phyloP scores from a whole-genome alignment of 192 early-diverging fungal genomes.

The Pecoramyces ruminantium region DNA sequence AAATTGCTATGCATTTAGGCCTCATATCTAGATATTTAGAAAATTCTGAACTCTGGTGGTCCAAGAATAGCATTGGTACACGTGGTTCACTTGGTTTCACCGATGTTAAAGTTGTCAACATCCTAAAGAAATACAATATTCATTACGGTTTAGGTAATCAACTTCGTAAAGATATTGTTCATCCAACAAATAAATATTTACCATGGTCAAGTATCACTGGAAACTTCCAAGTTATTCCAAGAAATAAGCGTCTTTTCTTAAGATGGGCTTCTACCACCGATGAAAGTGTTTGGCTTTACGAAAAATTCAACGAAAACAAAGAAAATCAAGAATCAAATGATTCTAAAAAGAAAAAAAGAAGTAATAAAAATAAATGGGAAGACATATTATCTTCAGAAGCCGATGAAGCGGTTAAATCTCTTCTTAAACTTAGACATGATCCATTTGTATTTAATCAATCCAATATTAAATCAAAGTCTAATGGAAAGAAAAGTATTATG shows the following conservation, averaged over 20 bases:
- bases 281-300: not conserved
- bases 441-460: not conserved
- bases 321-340: too few species aligned
- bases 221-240: not conserved
- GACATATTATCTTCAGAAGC: not conserved
- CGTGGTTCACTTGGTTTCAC: not conserved
- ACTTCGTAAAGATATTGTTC: not conserved
- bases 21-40: not conserved
- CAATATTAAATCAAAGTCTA: not conserved
- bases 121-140: not conserved
- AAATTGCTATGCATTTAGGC: not conserved
- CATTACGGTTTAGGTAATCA: not conserved
- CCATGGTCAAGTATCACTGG: not conserved
- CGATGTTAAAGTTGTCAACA: not conserved
- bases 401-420: not conserved
- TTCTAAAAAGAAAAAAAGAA: too few species aligned
- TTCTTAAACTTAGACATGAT: not conserved
- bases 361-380: too few species aligned
- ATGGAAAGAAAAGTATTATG: not conserved
- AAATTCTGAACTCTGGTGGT: not conserved
- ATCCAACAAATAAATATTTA: not conserved
- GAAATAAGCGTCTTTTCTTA: not conserved
- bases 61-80: not conserved
- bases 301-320: not conserved
- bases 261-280: not conserved